These are phyloP conservation scores for Simplicillium sp. DNA, from an alignment of 2,329 filamentous ascomycete genomes.

Conservation along the genomic window DNA sequence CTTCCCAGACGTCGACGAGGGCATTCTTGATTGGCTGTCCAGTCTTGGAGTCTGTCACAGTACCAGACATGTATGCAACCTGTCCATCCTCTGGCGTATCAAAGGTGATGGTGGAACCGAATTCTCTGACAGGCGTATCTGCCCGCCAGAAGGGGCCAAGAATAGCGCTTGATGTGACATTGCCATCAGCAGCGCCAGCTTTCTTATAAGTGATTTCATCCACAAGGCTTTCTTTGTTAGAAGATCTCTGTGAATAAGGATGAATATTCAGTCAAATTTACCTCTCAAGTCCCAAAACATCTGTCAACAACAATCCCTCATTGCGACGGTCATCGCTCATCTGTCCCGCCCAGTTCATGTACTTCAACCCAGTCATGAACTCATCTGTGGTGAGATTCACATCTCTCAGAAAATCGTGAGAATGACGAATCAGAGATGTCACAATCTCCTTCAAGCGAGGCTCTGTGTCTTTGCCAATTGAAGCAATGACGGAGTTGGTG, in stretches of 20 bases:
- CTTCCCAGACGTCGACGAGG: conserved; percentile 63
- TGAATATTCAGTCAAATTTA: conserved; percentile 7
- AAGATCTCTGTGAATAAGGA: background rate
- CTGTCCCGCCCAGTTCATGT: conserved; percentile 46
- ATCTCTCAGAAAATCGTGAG: conserved; percentile 68
- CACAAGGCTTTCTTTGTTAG: conserved; percentile 35
- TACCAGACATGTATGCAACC: conserved; percentile 51
- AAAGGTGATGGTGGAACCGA: conserved; percentile 49
- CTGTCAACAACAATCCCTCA: conserved; percentile 57
- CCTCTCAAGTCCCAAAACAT: conserved; percentile 59
- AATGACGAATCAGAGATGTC: conserved; percentile 52
- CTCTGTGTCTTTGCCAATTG: conserved; percentile 57
- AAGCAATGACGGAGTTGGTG: conserved; percentile 58
- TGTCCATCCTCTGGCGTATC: conserved; percentile 27
- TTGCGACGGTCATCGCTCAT: conserved; percentile 54
- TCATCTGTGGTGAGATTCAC: conserved; percentile 63
- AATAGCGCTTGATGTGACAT: conserved; percentile 60
- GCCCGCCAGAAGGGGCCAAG: conserved; percentile 71
- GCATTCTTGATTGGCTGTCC: conserved; percentile 51
- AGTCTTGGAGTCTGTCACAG: conserved; percentile 37
- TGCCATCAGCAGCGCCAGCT: conserved; percentile 25
- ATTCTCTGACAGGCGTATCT: conserved; percentile 53
- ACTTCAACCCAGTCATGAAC: conserved; percentile 55
- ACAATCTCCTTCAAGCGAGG: conserved; percentile 56
- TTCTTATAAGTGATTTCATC: conserved; percentile 63